These are phyloP conservation scores for Aciculosporium take DNA, from an alignment of 2,329 filamentous ascomycete genomes.

Conservation along the genomic window DNA sequence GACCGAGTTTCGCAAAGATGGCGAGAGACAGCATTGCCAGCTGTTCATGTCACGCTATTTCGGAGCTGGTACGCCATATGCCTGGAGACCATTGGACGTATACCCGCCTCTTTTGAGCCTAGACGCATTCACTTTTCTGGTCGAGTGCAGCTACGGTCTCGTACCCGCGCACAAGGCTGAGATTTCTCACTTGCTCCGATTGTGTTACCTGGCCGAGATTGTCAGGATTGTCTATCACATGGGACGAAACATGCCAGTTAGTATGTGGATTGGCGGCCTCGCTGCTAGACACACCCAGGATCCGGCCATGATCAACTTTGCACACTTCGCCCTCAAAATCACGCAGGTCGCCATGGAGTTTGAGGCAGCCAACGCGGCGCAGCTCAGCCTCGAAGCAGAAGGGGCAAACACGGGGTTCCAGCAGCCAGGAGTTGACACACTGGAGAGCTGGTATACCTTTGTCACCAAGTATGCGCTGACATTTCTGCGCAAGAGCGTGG, in stretches of 20 bases:
- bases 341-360: slow-evolving; percentile 30
- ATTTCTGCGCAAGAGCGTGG: slow-evolving; percentile 72
- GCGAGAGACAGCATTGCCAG: slow-evolving; percentile 59
- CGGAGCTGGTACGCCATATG: slow-evolving; percentile 13
- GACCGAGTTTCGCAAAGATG: slow-evolving; percentile 51
- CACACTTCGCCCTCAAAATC: slow-evolving; percentile 37
- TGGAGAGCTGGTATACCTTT: slow-evolving; percentile 42
- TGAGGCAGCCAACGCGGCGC: slow-evolving; percentile 18
- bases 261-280: slow-evolving; percentile 34
- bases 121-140: slow-evolving; percentile 69
- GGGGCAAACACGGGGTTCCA: slow-evolving; percentile 35
- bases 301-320: slow-evolving; percentile 37
- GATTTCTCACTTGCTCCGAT: slow-evolving; percentile 61
- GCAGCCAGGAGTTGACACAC: slow-evolving; percentile 37
- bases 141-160: slow-evolving; percentile 61
- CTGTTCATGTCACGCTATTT: slow-evolving; percentile 52
- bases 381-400: slow-evolving; percentile 12
- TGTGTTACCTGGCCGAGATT: slow-evolving; percentile 86
- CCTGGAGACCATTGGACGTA: slow-evolving; percentile 25
- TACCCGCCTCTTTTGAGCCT: slow-evolving; percentile 47
- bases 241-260: slow-evolving; percentile 37
- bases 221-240: slow-evolving; percentile 60
- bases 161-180: slow-evolving; percentile 55
- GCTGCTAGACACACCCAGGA: slow-evolving; percentile 28
- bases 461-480: slow-evolving; percentile 74